phyloP scores from a whole-genome alignment of 202 grass and related monocot genomes.

The Bolboschoenoplectus hybrid region DNA sequence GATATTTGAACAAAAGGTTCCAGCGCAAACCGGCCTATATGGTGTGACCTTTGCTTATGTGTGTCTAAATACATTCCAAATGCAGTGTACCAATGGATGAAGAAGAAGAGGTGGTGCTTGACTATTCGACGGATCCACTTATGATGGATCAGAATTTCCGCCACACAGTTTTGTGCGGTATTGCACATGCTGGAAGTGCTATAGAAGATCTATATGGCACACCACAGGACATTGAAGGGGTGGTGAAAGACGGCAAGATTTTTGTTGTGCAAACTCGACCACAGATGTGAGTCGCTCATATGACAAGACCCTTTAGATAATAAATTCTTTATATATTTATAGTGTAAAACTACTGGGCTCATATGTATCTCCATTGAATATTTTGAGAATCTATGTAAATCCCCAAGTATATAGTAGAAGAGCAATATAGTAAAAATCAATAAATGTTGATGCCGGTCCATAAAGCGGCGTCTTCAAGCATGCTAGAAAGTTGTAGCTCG shows the following conservation, averaged over 20 bases:
- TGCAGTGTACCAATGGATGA: conserved; percentile 90
- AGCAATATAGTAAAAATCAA: not conserved
- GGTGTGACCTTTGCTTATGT: not conserved
- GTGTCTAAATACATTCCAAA: not conserved
- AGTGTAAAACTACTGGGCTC: conserved; percentile 27
- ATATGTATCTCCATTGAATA: conserved; percentile 23
- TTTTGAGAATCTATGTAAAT: conserved; percentile 27
- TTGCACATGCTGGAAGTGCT: conserved; percentile 62
- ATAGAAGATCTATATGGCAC: conserved; percentile 82
- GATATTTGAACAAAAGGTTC: not conserved
- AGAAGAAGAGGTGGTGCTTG: conserved; percentile 81
- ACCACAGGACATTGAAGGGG: conserved; percentile 85
- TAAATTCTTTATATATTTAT: conserved; percentile 25
- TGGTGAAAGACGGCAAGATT: conserved; percentile 81
- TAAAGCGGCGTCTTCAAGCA: conserved; percentile 10
- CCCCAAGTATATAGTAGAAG: conserved; percentile 23
- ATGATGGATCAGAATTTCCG: conserved; percentile 60
- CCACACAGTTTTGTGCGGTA: conserved; percentile 62
- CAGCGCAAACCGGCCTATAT: not conserved
- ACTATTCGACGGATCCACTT: conserved; percentile 73
- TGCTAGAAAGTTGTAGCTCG: not conserved
- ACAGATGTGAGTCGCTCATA: conserved; percentile 64
- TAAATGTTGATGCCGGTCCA: conserved; percentile 16
- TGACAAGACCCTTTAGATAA: not conserved
- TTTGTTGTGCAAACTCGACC: conserved; percentile 92